Percentiles rank a stretch among this genome's conserved stretches.
Conservation (phyloP, 225 moss, liverwort and hornwort species). For the Pseudisothecium myosuroides region DNA sequence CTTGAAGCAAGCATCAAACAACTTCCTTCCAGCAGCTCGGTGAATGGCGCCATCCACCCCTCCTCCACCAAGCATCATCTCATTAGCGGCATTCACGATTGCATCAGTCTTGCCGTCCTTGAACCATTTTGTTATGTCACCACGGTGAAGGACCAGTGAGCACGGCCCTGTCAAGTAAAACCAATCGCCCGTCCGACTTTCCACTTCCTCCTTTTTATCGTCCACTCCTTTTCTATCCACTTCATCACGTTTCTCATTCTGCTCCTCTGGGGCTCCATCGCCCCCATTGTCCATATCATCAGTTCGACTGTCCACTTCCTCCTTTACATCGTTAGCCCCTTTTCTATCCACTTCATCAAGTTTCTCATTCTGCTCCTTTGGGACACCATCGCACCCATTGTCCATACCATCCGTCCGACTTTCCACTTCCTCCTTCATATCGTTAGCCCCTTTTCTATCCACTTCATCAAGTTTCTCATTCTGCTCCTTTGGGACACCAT, state of each 20-base stretch:
- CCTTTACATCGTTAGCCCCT: neutral
- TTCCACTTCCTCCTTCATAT: neutral
- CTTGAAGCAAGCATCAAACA: neutral
- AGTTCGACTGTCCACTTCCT: too few species aligned
- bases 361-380: neutral
- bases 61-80: neutral
- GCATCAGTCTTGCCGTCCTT: neutral
- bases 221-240: neutral
- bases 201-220: neutral
- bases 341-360: neutral
- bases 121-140: neutral
- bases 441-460: neutral
- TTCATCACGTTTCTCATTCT: neutral
- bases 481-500: neutral
- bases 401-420: neutral
- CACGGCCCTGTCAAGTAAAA: neutral
- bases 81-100: neutral
- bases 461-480: neutral
- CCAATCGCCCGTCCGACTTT: neutral
- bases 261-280: neutral
- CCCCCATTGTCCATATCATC: too few species aligned
- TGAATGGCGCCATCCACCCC: neutral
- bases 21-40: neutral
- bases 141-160: neutral
- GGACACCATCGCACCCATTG: neutral